These are phyloP conservation scores for Erigeron canadensis DNA, from an alignment of 129 eudicot species.

Conservation along the genomic window DNA sequence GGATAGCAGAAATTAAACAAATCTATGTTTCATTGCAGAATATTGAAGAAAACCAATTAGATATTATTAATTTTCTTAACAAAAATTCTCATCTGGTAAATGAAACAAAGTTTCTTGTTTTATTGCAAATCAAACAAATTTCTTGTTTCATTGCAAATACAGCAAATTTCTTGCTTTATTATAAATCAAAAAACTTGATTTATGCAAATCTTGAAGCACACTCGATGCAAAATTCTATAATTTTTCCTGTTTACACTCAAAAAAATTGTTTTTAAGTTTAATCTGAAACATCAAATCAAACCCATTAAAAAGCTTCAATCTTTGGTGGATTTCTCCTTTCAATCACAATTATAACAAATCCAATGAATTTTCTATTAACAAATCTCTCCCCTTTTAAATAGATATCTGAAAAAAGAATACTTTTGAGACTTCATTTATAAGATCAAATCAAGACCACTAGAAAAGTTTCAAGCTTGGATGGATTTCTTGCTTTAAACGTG, in stretches of 20 bases:
- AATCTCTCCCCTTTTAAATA: too few species aligned
- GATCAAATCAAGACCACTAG: background rate
- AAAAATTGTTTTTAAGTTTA: background rate
- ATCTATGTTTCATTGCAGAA: background rate
- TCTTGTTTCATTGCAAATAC: too few species aligned
- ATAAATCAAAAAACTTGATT: too few species aligned
- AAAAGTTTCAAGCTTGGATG: background rate
- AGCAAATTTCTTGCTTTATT: background rate
- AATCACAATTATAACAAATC: too few species aligned
- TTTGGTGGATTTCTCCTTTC: background rate
- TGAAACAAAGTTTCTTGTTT: background rate
- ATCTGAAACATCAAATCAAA: background rate
- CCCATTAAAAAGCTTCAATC: background rate
- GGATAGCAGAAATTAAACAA: background rate
- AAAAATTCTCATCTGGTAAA: background rate
- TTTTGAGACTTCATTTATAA: background rate
- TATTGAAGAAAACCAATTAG: background rate
- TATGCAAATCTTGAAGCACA: background rate
- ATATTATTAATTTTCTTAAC: background rate
- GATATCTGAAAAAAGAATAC: too few species aligned
- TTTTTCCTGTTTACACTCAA: background rate
- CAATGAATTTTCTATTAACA: too few species aligned
- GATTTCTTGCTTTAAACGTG: conserved; percentile 14
- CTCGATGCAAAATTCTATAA: background rate
- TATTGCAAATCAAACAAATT: background rate